phyloP scores from a whole-genome alignment of 306 rosid species.

The Glycine tomentella region DNA sequence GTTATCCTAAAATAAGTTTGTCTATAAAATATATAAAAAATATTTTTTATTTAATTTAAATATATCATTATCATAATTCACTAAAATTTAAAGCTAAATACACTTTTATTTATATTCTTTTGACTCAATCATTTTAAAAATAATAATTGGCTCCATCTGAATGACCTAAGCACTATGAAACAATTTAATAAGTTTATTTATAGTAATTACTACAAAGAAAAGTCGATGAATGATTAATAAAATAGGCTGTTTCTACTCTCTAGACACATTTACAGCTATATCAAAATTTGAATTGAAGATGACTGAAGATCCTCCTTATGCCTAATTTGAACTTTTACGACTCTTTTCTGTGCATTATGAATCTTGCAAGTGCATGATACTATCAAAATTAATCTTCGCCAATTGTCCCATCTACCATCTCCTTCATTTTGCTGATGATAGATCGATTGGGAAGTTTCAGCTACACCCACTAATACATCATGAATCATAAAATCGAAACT shows the following conservation, averaged over 20 bases:
- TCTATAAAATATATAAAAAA: no score
- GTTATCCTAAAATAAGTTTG: no score
- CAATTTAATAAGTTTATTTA: no score
- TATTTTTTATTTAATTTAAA: background rate
- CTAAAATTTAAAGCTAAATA: background rate
- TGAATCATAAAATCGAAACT: slow-evolving; percentile 30
- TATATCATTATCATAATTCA: background rate
- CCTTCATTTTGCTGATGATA: slow-evolving; percentile 35
- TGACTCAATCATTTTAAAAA: no score
- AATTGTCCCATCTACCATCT: slow-evolving; percentile 50
- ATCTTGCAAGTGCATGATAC: slow-evolving; percentile 39
- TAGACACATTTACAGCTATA: slow-evolving; percentile 6
- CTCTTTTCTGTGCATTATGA: slow-evolving; percentile 29
- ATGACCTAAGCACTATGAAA: no score
- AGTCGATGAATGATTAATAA: no score
- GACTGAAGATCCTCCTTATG: slow-evolving; percentile 32
- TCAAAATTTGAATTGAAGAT: background rate
- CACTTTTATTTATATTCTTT: no score
- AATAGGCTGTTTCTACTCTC: slow-evolving; percentile 19
- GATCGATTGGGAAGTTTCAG: slow-evolving; percentile 40
- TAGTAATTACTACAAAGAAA: no score
- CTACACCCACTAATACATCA: slow-evolving; percentile 23
- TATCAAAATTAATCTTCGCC: slow-evolving; percentile 39
- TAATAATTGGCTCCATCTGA: no score
- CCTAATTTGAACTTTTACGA: slow-evolving; percentile 29